A percentile compares a stretch with the other conserved stretches of the same genome.
These are phyloP conservation scores for Debaryomyces sp. DNA, from an alignment of 1,139 yeast genomes.

Conservation along the genomic window DNA sequence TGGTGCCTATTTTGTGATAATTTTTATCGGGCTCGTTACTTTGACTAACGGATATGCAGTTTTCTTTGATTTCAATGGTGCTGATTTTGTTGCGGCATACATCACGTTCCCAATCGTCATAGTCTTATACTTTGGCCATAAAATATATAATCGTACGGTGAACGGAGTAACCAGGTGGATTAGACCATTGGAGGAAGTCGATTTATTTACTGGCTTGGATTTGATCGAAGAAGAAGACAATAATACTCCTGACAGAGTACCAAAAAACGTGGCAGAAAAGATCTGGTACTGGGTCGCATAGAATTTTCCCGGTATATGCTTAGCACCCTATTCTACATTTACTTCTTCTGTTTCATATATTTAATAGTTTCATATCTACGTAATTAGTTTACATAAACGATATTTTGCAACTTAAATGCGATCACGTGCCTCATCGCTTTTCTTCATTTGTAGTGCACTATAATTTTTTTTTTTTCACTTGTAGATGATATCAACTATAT, in stretches of 20 bases:
- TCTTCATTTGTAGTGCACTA: neutral
- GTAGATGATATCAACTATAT: neutral
- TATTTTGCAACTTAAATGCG: constrained; percentile 1
- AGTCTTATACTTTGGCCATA: constrained; percentile 48
- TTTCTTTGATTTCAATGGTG: constrained; percentile 53
- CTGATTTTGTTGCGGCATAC: constrained; percentile 63
- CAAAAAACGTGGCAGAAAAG: constrained; percentile 35
- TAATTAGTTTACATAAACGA: neutral
- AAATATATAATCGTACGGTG: constrained; percentile 29
- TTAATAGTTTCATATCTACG: neutral
- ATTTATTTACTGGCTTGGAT: constrained; percentile 49
- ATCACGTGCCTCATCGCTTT: constrained; percentile 7
- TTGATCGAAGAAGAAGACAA: constrained; percentile 42
- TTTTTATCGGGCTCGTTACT: constrained; percentile 47
- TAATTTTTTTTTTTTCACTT: constrained; percentile 2
- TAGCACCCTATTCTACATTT: neutral
- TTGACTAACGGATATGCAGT: constrained; percentile 62
- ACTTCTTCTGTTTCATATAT: neutral
- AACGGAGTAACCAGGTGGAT: constrained; percentile 35
- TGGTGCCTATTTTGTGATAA: constrained; percentile 52
- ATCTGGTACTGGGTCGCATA: constrained; percentile 44
- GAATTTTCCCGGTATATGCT: neutral
- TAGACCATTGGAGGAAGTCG: constrained; percentile 46
- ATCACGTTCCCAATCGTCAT: constrained; percentile 59
- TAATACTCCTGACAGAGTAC: constrained; percentile 31